These are phyloP conservation scores for Penicillium sp. DNA, from an alignment of 2,329 filamentous ascomycete genomes.

Conservation along the genomic window DNA sequence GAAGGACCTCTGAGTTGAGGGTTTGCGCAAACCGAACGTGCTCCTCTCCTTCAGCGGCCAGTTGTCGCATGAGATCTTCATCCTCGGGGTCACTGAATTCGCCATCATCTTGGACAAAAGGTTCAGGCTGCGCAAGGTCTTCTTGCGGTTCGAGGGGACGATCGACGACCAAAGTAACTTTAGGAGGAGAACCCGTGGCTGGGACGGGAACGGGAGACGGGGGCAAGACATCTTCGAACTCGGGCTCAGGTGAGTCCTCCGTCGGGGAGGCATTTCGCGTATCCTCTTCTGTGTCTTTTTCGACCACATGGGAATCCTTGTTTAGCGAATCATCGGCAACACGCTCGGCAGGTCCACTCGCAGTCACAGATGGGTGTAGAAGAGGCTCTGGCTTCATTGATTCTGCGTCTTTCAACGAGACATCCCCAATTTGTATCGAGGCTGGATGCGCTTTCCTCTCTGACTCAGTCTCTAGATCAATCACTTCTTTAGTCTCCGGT, in stretches of 20 bases:
- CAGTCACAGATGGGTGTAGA: neutral
- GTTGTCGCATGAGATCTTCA: conserved; percentile 80
- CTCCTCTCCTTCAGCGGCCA: conserved; percentile 89
- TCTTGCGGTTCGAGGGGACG: conserved; percentile 18
- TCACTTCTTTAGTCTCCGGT: conserved; percentile 31
- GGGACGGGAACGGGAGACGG: neutral
- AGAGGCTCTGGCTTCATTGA: neutral
- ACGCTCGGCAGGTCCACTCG: neutral
- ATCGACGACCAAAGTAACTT: conserved; percentile 28
- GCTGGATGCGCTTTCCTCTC: conserved; percentile 6
- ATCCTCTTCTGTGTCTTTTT: neutral
- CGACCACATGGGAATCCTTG: conserved; percentile 2
- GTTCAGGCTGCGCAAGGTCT: conserved; percentile 25
- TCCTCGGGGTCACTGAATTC: conserved; percentile 87
- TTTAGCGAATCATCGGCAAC: neutral
- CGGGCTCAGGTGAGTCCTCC: conserved; percentile 48
- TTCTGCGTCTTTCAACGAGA: neutral
- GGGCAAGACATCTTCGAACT: conserved; percentile 55
- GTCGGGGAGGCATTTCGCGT: neutral
- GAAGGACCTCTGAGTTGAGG: conserved; percentile 73
- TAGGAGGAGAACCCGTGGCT: conserved; percentile 1
- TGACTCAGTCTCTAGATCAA: conserved; percentile 33
- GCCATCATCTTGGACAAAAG: conserved; percentile 52
- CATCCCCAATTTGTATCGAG: neutral
- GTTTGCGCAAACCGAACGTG: conserved; percentile 89